phyloP scores from a whole-genome alignment of 306 rosid genomes.

The Quercus berberidifolia region DNA sequence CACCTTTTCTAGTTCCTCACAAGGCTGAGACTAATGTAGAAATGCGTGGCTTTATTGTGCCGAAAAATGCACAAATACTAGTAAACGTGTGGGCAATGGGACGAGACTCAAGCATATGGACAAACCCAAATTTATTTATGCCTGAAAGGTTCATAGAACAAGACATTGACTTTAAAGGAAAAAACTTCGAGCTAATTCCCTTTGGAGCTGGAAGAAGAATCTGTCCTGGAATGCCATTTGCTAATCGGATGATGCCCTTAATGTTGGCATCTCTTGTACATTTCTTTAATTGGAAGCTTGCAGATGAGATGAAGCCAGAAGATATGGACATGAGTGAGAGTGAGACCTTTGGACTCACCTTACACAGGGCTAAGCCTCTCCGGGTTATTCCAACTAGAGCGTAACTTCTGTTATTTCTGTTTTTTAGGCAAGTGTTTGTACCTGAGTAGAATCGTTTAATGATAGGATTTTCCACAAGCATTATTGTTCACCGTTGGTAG shows the following conservation, averaged over 20 bases:
- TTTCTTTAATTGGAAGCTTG: slow-evolving; percentile 24
- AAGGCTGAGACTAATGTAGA: neutral
- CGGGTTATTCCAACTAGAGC: slow-evolving; percentile 5
- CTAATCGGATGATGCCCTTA: neutral
- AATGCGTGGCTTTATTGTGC: slow-evolving; percentile 11
- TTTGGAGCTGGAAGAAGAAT: slow-evolving; percentile 45
- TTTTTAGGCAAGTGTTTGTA: neutral
- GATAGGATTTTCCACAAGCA: no score
- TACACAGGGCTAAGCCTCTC: slow-evolving; percentile 13
- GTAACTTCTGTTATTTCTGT: neutral
- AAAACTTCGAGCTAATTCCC: slow-evolving; percentile 25
- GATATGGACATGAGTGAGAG: slow-evolving; percentile 7
- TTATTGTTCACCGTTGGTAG: no score
- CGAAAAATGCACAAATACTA: slow-evolving; percentile 22
- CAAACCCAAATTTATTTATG: slow-evolving; percentile 13
- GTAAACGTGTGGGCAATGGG: slow-evolving; percentile 43
- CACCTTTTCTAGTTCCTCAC: slow-evolving; percentile 24
- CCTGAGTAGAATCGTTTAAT: no score
- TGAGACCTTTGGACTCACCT: neutral
- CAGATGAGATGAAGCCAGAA: slow-evolving; percentile 10
- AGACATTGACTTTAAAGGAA: slow-evolving; percentile 27
- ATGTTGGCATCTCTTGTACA: slow-evolving; percentile 19
- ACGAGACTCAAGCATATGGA: slow-evolving; percentile 28
- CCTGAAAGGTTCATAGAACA: slow-evolving; percentile 29
- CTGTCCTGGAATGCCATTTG: slow-evolving; percentile 34